Evolutionary conservation across 2,329 filamentous ascomycete genomes (phyloP).

Genomic region (Scedosporium aurantiacum): DNA sequence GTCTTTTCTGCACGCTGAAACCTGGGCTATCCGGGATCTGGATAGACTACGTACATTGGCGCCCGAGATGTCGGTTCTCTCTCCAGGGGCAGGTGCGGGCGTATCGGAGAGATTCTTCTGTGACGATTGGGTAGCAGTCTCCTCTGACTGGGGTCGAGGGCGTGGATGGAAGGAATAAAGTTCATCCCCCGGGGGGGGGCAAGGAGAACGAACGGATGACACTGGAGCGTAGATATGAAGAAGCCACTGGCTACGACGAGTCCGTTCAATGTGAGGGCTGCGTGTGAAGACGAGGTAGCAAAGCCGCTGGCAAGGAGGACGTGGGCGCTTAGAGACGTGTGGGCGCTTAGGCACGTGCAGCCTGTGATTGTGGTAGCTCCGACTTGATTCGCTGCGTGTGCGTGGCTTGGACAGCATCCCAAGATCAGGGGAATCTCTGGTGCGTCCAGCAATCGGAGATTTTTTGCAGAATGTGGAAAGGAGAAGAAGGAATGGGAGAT

Average conservation of each 20-base stretch:
- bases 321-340: conserved; percentile 3
- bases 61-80: neutral
- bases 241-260: neutral
- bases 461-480: neutral
- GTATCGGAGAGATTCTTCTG: neutral
- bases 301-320: neutral
- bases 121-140: neutral
- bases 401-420: neutral
- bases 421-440: neutral
- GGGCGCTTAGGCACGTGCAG: conserved; percentile 3
- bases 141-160: neutral
- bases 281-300: neutral
- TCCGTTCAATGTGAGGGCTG: neutral
- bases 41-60: neutral
- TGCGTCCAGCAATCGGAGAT: neutral
- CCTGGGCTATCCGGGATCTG: neutral
- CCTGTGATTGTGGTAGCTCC: neutral
- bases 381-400: neutral
- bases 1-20: neutral
- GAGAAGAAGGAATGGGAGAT: too few species aligned
- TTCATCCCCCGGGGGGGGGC: neutral
- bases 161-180: neutral
- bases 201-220: too few species aligned
- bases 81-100: too few species aligned
- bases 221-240: neutral